These are phyloP conservation scores for Lagerstroemia fauriei DNA, from an alignment of 441 rosid genomes.

Conservation along the genomic window DNA sequence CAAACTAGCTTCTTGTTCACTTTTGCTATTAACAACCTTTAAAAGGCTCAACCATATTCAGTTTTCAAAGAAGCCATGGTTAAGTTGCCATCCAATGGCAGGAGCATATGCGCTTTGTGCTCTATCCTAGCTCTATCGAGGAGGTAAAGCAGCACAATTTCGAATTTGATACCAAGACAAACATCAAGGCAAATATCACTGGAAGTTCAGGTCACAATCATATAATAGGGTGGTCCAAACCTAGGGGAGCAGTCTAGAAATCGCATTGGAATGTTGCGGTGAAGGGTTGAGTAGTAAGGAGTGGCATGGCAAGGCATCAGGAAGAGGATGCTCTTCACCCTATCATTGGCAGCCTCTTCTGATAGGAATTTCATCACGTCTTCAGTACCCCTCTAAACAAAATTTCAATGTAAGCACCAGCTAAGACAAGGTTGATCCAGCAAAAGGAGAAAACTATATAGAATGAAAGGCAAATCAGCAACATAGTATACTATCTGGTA, in stretches of 20 bases:
- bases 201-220: neutral
- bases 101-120: too few relatives aligned
- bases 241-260: slow-evolving; percentile 84
- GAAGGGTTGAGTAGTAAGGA: slow-evolving; percentile 83
- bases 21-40: too few relatives aligned
- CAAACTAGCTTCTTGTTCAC: too few relatives aligned
- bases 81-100: too few relatives aligned
- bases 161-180: too few relatives aligned
- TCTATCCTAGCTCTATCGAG: too few relatives aligned
- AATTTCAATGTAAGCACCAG: slow-evolving; percentile 29
- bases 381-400: slow-evolving; percentile 77
- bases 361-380: slow-evolving; percentile 86
- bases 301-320: slow-evolving; percentile 94
- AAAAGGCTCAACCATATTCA: too few relatives aligned
- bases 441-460: neutral
- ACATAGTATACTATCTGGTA: slow-evolving; percentile 9
- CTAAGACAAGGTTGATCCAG: slow-evolving; percentile 1
- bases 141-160: too few relatives aligned
- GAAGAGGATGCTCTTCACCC: slow-evolving; percentile 64
- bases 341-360: slow-evolving; percentile 59
- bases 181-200: too few relatives aligned
- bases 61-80: too few relatives aligned
- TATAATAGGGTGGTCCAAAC: slow-evolving; percentile 32
- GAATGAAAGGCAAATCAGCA: neutral
- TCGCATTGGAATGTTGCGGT: slow-evolving; percentile 64